These are phyloP conservation scores for Waltergamsia citrina DNA, from an alignment of 2,329 filamentous ascomycete species.

Conservation along the genomic window DNA sequence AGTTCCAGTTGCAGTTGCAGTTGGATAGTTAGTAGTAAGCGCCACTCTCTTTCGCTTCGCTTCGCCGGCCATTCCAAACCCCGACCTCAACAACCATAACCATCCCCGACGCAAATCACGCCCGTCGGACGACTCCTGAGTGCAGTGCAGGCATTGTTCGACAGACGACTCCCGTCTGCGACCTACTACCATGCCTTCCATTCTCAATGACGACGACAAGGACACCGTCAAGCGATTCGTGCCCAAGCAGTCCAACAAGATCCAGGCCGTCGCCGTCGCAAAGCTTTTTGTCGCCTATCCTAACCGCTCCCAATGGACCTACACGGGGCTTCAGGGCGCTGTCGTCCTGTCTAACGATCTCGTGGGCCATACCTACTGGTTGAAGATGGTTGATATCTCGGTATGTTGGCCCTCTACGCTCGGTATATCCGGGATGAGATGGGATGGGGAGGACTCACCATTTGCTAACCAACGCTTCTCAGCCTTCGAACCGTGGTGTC, in stretches of 20 bases:
- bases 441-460: neutral
- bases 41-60: too few species aligned
- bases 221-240: slow-evolving; percentile 91
- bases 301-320: slow-evolving; percentile 78
- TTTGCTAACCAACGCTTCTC: slow-evolving; percentile 5
- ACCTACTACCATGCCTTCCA: slow-evolving; percentile 44
- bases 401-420: slow-evolving; percentile 33
- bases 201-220: slow-evolving; percentile 89
- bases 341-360: slow-evolving; percentile 86
- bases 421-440: neutral
- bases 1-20: too few species aligned
- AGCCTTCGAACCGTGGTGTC: slow-evolving; percentile 73
- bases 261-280: slow-evolving; percentile 88
- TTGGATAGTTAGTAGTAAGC: too few species aligned
- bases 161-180: neutral
- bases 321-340: slow-evolving; percentile 87
- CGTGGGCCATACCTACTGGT: slow-evolving; percentile 91
- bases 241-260: slow-evolving; percentile 93
- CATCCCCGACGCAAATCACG: too few species aligned
- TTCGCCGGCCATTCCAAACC: too few species aligned
- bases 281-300: slow-evolving; percentile 91
- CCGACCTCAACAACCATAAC: too few species aligned
- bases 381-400: slow-evolving; percentile 95
- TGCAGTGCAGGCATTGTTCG: neutral
- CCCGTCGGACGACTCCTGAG: too few species aligned